Conservation (phyloP, 106 monocot genomes). For the Phalaenopsis aphrodite region DNA sequence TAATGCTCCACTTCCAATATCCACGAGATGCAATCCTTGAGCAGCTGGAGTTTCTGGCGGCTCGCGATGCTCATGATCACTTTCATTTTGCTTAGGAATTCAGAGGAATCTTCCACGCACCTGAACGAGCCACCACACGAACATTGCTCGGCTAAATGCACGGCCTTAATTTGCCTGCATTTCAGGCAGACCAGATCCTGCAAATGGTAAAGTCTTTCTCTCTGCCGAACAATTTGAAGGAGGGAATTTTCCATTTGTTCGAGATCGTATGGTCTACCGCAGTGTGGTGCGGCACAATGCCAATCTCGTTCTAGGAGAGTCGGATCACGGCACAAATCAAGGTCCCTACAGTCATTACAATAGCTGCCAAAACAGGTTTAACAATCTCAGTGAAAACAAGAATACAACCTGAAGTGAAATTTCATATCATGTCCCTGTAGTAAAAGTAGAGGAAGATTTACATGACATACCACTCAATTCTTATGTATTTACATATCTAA, state of each 20-base stretch:
- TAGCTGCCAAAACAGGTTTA: constrained; percentile 32
- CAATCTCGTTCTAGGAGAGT: constrained; percentile 55
- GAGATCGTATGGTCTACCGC: constrained; percentile 73
- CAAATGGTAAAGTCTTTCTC: constrained; percentile 83
- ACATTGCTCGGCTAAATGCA: constrained; percentile 76
- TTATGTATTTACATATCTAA: too few species aligned
- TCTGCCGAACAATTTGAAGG: constrained; percentile 79
- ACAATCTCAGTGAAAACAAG: background rate
- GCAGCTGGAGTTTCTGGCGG: constrained; percentile 56
- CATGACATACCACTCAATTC: too few species aligned
- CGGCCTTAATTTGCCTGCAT: constrained; percentile 74
- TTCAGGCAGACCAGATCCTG: constrained; percentile 83
- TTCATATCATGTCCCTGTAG: background rate
- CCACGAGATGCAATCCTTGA: constrained; percentile 63
- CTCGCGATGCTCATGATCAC: constrained; percentile 47
- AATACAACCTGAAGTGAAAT: too few species aligned
- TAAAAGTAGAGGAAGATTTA: background rate
- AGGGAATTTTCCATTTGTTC: constrained; percentile 81
- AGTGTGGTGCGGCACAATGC: constrained; percentile 55
- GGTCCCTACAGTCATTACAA: constrained; percentile 94
- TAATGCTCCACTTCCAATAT: constrained; percentile 19
- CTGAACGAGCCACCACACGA: constrained; percentile 69
- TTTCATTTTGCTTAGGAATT: constrained; percentile 63
- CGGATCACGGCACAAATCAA: constrained; percentile 65
- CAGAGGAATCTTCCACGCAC: constrained; percentile 44